These are phyloP conservation scores for Claviceps sp. DNA, from an alignment of 2,329 filamentous ascomycete species.

Conservation along the genomic window DNA sequence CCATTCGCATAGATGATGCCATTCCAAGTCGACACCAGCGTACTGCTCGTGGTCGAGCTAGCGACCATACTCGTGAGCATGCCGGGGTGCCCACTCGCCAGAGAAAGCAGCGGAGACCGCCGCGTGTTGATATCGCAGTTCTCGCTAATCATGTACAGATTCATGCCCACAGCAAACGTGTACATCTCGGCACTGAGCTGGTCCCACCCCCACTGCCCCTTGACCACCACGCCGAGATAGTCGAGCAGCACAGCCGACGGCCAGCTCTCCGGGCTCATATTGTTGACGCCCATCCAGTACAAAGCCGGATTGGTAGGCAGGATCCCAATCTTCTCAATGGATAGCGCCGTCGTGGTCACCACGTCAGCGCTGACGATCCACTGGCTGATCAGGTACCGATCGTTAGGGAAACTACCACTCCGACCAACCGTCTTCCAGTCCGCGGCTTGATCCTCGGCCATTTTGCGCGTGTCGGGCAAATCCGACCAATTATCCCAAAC, in stretches of 20 bases:
- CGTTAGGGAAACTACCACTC: conserved; percentile 9
- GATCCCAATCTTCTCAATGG: conserved; percentile 17
- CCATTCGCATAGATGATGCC: conserved; percentile 20
- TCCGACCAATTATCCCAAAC: conserved; percentile 19
- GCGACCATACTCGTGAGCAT: not conserved
- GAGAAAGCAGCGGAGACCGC: conserved; percentile 13
- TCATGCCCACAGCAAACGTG: conserved; percentile 15
- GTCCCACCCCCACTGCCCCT: conserved; percentile 13
- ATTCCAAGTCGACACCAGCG: conserved; percentile 11
- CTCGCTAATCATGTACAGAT: conserved; percentile 20
- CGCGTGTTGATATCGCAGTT: conserved; percentile 15
- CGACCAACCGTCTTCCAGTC: conserved; percentile 12
- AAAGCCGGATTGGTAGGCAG: conserved; percentile 20
- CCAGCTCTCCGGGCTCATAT: conserved; percentile 15
- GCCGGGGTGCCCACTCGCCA: too few species aligned
- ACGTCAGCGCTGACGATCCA: conserved; percentile 18
- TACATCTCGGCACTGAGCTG: conserved; percentile 19
- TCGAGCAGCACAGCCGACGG: conserved; percentile 20
- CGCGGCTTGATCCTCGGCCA: conserved; percentile 12
- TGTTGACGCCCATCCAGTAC: conserved; percentile 20
- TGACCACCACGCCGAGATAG: conserved; percentile 18
- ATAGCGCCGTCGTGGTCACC: conserved; percentile 14
- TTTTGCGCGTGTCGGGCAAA: conserved; percentile 12
- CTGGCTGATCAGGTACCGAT: conserved; percentile 17
- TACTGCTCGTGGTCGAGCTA: not conserved